A percentile compares a stretch with the other conserved stretches of the same genome.
These are phyloP conservation scores for Penicillium sp. DNA, from an alignment of 2,329 filamentous ascomycete species.

Conservation along the genomic window DNA sequence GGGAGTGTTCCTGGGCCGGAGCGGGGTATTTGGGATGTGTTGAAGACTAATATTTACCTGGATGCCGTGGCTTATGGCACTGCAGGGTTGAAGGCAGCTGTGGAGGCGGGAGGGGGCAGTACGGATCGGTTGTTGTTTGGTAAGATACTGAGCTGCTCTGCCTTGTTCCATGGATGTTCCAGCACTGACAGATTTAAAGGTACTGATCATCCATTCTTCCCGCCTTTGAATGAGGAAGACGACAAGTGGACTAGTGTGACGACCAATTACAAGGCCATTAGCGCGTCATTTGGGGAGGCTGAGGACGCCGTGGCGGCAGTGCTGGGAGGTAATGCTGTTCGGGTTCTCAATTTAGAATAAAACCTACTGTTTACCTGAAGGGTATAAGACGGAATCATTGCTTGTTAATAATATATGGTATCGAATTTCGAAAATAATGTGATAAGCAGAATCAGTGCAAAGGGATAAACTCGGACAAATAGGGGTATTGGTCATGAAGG, in stretches of 20 bases:
- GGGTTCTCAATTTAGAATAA: constrained; percentile 41
- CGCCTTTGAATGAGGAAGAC: constrained; percentile 38
- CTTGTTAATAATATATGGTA: neutral
- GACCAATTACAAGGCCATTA: constrained; percentile 50
- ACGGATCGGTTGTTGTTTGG: constrained; percentile 46
- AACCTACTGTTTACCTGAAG: neutral
- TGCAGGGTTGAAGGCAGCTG: constrained; percentile 68
- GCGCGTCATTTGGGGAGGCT: constrained; percentile 37
- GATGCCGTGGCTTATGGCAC: constrained; percentile 65
- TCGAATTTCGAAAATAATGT: neutral
- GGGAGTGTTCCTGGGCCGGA: constrained; percentile 61
- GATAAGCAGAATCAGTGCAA: neutral
- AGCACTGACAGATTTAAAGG: constrained; percentile 27
- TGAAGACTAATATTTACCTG: constrained; percentile 78
- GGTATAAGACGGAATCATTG: too few species aligned
- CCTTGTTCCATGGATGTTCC: neutral
- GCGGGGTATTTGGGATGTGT: constrained; percentile 62
- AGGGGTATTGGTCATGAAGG: too few species aligned
- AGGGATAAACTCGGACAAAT: too few species aligned
- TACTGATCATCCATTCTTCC: constrained; percentile 50
- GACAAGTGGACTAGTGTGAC: constrained; percentile 50
- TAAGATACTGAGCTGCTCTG: constrained; percentile 16
- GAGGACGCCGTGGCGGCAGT: constrained; percentile 36
- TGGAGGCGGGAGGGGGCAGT: constrained; percentile 63
- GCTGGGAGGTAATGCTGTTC: constrained; percentile 48